Conservation (phyloP, 495 filamentous ascomycete species). For the Hypoxylon cercidicola region DNA sequence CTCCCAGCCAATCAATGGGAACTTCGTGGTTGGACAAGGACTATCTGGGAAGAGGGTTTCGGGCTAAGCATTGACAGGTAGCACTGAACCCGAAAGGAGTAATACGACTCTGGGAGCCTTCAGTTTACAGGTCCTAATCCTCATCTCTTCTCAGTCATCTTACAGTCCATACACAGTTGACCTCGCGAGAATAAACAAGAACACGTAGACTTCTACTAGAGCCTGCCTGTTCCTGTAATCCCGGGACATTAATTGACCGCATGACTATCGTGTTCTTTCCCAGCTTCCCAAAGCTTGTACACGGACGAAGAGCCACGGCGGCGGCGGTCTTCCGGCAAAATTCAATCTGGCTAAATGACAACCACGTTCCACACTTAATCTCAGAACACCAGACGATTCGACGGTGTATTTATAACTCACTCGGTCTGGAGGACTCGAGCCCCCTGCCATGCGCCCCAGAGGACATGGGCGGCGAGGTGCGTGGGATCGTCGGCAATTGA, state of each 20-base stretch:
- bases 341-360: constrained; percentile 42
- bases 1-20: constrained; percentile 21
- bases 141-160: neutral
- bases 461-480: constrained; percentile 27
- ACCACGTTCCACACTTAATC: constrained; percentile 39
- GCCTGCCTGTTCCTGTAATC: neutral
- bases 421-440: constrained; percentile 31
- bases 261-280: constrained; percentile 2
- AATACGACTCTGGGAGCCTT: constrained; percentile 4
- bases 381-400: constrained; percentile 33
- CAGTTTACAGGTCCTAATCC: neutral
- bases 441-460: constrained; percentile 27
- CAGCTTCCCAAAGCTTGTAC: constrained; percentile 8
- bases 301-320: constrained; percentile 6
- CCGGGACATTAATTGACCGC: constrained; percentile 4
- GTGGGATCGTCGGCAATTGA: constrained; percentile 45
- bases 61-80: constrained; percentile 1
- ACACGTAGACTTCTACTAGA: neutral
- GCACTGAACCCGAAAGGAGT: neutral
- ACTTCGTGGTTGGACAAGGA: constrained; percentile 3
- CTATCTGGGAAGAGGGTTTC: constrained; percentile 22
- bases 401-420: constrained; percentile 29
- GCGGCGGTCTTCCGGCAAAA: constrained; percentile 32
- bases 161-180: neutral
- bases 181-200: neutral